Conservation (phyloP, 495 filamentous ascomycete genomes). For the Talaromyces wortmannii region DNA sequence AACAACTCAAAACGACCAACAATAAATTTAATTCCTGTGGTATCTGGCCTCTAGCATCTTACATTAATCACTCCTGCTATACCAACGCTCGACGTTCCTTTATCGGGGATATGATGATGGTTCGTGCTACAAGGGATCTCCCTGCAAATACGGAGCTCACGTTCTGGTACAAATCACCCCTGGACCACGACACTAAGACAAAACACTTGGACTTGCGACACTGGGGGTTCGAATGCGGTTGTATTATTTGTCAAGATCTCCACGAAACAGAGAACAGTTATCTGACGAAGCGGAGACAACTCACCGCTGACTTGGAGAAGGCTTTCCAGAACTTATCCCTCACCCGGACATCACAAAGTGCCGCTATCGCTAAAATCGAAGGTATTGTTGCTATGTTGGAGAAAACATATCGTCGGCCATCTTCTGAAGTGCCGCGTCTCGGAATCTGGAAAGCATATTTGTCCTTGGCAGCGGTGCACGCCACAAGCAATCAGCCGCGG, state of each 20-base stretch:
- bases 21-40: too few species aligned
- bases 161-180: slow-evolving; percentile 22
- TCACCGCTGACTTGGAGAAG: slow-evolving; percentile 5
- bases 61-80: slow-evolving; percentile 50
- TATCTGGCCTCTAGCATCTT: slow-evolving; percentile 47
- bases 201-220: slow-evolving; percentile 11
- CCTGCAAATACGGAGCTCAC: slow-evolving; percentile 42
- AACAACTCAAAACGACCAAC: too few species aligned
- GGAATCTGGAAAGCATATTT: slow-evolving; percentile 19
- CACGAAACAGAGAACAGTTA: background rate
- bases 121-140: slow-evolving; percentile 43
- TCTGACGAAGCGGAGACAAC: slow-evolving; percentile 6
- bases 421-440: slow-evolving; percentile 19
- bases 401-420: slow-evolving; percentile 21
- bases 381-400: slow-evolving; percentile 11
- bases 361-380: slow-evolving; percentile 9
- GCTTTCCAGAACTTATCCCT: slow-evolving; percentile 1
- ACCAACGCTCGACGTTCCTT: slow-evolving; percentile 39
- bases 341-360: background rate
- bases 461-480: slow-evolving; percentile 15
- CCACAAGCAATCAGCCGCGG: background rate
- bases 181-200: slow-evolving; percentile 11
- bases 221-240: slow-evolving; percentile 45
- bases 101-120: slow-evolving; percentile 54
- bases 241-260: slow-evolving; percentile 30